Base-by-base conservation (phyloP, 257 asterid species). In the Misopates orontium region DNA sequence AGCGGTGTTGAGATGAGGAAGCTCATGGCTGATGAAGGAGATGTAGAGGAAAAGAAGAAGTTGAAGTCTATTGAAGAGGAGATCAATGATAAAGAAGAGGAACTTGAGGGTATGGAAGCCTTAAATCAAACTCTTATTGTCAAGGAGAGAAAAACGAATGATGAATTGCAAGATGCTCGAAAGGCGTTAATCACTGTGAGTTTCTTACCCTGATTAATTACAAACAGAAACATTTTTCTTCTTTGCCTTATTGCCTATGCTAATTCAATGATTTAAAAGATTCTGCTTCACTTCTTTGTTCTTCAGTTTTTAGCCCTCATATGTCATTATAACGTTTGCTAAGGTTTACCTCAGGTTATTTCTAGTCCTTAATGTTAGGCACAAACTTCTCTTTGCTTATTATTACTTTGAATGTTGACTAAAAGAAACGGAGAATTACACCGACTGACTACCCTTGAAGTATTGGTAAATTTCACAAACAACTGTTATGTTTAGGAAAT, bases 81-180 rank as follows among this genome's bases (percentile, higher is more conserved):
- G 60, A 85, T 90, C 17, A 69, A 56, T 62, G 95, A 84, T 42
- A 88, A 79, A 68, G 84, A 77, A 76, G 93, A 86, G 57, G 87
- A 83, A 53, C 77, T 79, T 52, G 87, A 83, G 0, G 19, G 9
- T 66, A 20, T 90, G 62, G 90, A 77, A 41, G 25, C 76, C 20
- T 18, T 79, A 23, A 78, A 68, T 75, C 85, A 82, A 72, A 31
- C 79, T 56, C 86, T 90, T 39, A 74, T 84, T 59, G 39, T 79
- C 73, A 86, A 81, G 82, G 88, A 86, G 78, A 75, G 89, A 59
- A 73, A 62, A 48, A 72, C 81, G 60, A 85, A 85, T 61, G 93
- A 84, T 25, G 95, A 90, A 73, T 65, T 87, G 74, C 89, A 85
- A 55, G 95, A 82, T 25, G 96, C 93, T 36, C 90, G 90, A 60